Conservation (phyloP, 208 protist species). For the Leishmania martiniquensis region DNA sequence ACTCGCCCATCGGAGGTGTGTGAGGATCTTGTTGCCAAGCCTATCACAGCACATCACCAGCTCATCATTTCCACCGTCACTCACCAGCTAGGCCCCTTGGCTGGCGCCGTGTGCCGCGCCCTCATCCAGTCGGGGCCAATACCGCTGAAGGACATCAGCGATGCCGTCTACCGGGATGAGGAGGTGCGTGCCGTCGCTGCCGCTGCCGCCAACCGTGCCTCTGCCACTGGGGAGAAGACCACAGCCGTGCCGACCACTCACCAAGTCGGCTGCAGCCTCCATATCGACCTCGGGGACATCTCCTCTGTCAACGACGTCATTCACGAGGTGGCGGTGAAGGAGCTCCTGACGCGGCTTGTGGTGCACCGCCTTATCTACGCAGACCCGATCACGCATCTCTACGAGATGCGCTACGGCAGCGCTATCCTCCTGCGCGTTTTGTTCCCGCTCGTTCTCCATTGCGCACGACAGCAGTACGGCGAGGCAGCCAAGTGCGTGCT, state of each 20-base stretch:
- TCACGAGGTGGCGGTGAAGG: constrained; percentile 71
- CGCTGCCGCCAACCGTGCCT: constrained; percentile 26
- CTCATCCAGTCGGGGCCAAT: constrained; percentile 35
- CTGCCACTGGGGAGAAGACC: constrained; percentile 23
- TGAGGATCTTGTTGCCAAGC: constrained; percentile 30
- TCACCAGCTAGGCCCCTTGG: constrained; percentile 55
- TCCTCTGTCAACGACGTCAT: constrained; percentile 21
- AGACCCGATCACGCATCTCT: constrained; percentile 38
- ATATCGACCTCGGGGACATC: constrained; percentile 19
- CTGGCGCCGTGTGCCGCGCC: constrained; percentile 36
- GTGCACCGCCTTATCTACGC: constrained; percentile 67
- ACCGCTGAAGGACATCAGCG: constrained; percentile 31
- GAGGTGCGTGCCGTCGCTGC: constrained; percentile 27
- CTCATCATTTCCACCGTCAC: constrained; percentile 44
- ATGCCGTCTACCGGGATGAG: constrained; percentile 29
- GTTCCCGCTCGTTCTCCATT: constrained; percentile 57
- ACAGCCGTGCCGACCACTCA: constrained; percentile 24
- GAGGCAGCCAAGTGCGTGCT: constrained; percentile 55
- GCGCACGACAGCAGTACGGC: constrained; percentile 58
- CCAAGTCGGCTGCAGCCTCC: constrained; percentile 20
- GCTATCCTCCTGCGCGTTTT: constrained; percentile 66
- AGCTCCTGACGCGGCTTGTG: constrained; percentile 71
- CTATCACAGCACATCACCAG: constrained; percentile 39
- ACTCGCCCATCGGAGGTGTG: constrained; percentile 27
- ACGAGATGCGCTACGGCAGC: constrained; percentile 55